Evolutionary conservation across 176 grass and related monocot species (phyloP).

Genomic region (Thalia dealbata): DNA sequence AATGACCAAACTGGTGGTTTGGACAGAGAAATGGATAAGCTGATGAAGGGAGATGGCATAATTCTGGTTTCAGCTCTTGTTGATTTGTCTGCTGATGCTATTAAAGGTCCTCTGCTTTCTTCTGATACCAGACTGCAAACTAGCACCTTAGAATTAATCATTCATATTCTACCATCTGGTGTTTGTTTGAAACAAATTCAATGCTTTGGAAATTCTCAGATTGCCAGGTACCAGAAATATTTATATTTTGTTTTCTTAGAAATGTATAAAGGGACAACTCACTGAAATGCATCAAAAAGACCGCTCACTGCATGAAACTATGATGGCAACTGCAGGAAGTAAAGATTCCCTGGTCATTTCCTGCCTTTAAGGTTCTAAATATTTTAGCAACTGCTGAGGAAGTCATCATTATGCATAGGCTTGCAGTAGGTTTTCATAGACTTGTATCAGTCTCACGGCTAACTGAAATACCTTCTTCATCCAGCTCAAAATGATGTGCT

Average conservation of each 20-base stretch:
- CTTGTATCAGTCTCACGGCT: slow-evolving; percentile 69
- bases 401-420: slow-evolving; percentile 63
- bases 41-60: slow-evolving; percentile 25
- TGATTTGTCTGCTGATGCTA: slow-evolving; percentile 73
- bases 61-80: slow-evolving; percentile 30
- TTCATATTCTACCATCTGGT: slow-evolving; percentile 67
- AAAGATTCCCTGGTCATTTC: slow-evolving; percentile 62
- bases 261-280: background rate
- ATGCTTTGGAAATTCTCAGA: slow-evolving; percentile 79
- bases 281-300: background rate
- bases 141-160: slow-evolving; percentile 71
- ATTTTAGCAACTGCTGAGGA: slow-evolving; percentile 55
- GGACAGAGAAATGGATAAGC: slow-evolving; percentile 34
- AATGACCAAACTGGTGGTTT: slow-evolving; percentile 24
- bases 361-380: slow-evolving; percentile 60
- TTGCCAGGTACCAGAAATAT: slow-evolving; percentile 43
- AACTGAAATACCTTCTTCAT: slow-evolving; percentile 78
- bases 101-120: slow-evolving; percentile 89
- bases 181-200: slow-evolving; percentile 41
- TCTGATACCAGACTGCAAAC: slow-evolving; percentile 64
- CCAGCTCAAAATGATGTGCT: slow-evolving; percentile 65
- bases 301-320: background rate
- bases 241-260: background rate
- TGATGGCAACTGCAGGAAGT: slow-evolving; percentile 51
- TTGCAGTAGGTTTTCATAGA: slow-evolving; percentile 64